Conservation (phyloP, 2,329 filamentous ascomycete genomes). For the Colletotrichum trifolii region DNA sequence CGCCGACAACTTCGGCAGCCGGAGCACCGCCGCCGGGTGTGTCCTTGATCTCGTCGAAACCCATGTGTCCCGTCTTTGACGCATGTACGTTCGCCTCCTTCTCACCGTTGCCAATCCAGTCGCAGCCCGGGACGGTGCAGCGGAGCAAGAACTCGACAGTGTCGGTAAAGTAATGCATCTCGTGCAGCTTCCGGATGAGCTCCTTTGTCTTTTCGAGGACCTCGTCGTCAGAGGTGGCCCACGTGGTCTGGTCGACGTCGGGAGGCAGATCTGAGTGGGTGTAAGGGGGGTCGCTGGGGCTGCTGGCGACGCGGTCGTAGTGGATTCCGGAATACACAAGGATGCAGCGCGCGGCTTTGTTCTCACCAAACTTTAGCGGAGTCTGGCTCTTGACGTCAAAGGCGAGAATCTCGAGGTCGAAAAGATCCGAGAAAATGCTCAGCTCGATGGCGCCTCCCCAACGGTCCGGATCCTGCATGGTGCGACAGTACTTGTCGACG, state of each 20-base stretch:
- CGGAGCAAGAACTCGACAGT: slow-evolving; percentile 81
- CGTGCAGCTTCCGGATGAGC: slow-evolving; percentile 72
- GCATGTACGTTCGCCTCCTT: slow-evolving; percentile 72
- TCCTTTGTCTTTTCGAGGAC: slow-evolving; percentile 76
- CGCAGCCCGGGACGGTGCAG: slow-evolving; percentile 75
- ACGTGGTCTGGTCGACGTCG: slow-evolving; percentile 77
- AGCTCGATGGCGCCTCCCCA: slow-evolving; percentile 96
- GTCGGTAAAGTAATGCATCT: slow-evolving; percentile 88
- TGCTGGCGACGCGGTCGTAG: slow-evolving; percentile 89
- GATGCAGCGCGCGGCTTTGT: slow-evolving; percentile 75
- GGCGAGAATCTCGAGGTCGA: slow-evolving; percentile 85
- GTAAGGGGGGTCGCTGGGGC: slow-evolving; percentile 67
- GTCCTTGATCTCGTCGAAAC: slow-evolving; percentile 76
- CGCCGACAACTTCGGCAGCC: slow-evolving; percentile 1
- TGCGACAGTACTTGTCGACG: slow-evolving; percentile 80
- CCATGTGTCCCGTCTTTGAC: slow-evolving; percentile 66
- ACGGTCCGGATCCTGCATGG: slow-evolving; percentile 81
- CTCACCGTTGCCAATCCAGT: slow-evolving; percentile 75
- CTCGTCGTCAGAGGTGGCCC: slow-evolving; percentile 66
- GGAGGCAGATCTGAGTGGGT: slow-evolving; percentile 69
- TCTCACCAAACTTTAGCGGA: slow-evolving; percentile 78
- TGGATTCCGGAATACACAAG: slow-evolving; percentile 93
- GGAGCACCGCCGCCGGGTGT: slow-evolving; percentile 51
- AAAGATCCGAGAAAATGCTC: slow-evolving; percentile 84
- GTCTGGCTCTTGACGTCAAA: slow-evolving; percentile 72